These are phyloP conservation scores for Colletotrichum limetticola DNA, from an alignment of 2,329 filamentous ascomycete genomes.

Conservation along the genomic window DNA sequence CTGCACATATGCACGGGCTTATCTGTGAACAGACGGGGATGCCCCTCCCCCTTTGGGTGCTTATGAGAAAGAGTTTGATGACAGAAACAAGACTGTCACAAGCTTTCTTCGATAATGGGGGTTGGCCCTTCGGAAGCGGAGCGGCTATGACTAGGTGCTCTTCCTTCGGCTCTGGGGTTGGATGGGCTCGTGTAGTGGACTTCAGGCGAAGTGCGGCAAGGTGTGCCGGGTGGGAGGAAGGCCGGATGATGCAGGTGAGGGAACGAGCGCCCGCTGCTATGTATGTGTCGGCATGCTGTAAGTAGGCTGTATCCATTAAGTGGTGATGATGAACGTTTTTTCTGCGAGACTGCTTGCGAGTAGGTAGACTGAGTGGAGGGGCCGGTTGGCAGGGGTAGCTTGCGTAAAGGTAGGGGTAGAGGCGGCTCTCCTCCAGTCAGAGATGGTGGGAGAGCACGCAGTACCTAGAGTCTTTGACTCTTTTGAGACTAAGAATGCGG, in stretches of 20 bases:
- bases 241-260: slow-evolving; percentile 12
- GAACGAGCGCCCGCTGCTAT: slow-evolving; percentile 24
- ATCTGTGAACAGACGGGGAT: neutral
- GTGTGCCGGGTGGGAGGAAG: slow-evolving; percentile 12
- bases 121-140: neutral
- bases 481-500: neutral
- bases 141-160: neutral
- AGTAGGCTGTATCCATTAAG: neutral
- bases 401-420: slow-evolving; percentile 1
- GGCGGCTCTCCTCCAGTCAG: slow-evolving; percentile 1
- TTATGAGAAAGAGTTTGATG: slow-evolving; percentile 20
- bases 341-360: neutral
- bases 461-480: neutral
- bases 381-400: slow-evolving; percentile 14
- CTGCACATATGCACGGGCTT: slow-evolving; percentile 7
- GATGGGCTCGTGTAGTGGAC: neutral
- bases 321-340: neutral
- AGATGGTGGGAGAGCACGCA: neutral
- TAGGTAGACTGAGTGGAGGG: too few relatives aligned
- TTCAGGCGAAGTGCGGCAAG: neutral
- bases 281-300: neutral
- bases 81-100: slow-evolving; percentile 33
- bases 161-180: neutral
- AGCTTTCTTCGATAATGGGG: neutral
- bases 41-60: neutral